A percentile compares a stretch with the other conserved stretches of the same genome.
Evolutionary conservation across 2,329 filamentous ascomycete species (phyloP).

Genomic region (Pseudogymnoascus sp.): DNA sequence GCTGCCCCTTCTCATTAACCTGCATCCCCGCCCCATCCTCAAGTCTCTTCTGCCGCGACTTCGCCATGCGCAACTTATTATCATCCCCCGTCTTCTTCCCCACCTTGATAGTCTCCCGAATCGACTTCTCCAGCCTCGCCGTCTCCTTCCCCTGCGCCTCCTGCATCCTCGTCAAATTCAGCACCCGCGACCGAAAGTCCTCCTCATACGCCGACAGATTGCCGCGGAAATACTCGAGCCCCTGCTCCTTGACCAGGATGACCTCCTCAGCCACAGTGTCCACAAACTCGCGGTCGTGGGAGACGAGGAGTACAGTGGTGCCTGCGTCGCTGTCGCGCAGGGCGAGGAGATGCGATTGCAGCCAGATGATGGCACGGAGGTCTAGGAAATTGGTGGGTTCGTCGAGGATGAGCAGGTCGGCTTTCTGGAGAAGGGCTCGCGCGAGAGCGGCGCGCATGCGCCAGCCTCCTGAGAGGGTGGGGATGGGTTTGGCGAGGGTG

Average conservation of each 20-base stretch:
- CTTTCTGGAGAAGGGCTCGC: slow-evolving; percentile 60
- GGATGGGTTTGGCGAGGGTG: slow-evolving; percentile 51
- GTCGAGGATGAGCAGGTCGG: slow-evolving; percentile 74
- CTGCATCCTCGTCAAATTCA: slow-evolving; percentile 66
- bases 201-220: slow-evolving; percentile 66
- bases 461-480: slow-evolving; percentile 70
- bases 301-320: slow-evolving; percentile 69
- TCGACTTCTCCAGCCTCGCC: slow-evolving; percentile 72
- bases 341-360: slow-evolving; percentile 63
- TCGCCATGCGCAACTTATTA: slow-evolving; percentile 80
- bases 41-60: slow-evolving; percentile 75
- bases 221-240: slow-evolving; percentile 67
- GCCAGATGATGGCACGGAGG: slow-evolving; percentile 75
- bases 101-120: slow-evolving; percentile 65
- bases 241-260: slow-evolving; percentile 66
- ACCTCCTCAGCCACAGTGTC: slow-evolving; percentile 70
- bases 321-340: slow-evolving; percentile 46
- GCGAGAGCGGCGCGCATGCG: slow-evolving; percentile 63
- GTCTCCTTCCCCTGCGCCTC: slow-evolving; percentile 76
- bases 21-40: slow-evolving; percentile 75
- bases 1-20: slow-evolving; percentile 60
- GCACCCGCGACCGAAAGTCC: slow-evolving; percentile 59
- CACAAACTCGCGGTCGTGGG: slow-evolving; percentile 77
- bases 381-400: slow-evolving; percentile 87
- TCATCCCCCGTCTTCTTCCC: slow-evolving; percentile 74